phyloP scores from a whole-genome alignment of 2,329 filamentous ascomycete genomes.

The Xylaria sp. region DNA sequence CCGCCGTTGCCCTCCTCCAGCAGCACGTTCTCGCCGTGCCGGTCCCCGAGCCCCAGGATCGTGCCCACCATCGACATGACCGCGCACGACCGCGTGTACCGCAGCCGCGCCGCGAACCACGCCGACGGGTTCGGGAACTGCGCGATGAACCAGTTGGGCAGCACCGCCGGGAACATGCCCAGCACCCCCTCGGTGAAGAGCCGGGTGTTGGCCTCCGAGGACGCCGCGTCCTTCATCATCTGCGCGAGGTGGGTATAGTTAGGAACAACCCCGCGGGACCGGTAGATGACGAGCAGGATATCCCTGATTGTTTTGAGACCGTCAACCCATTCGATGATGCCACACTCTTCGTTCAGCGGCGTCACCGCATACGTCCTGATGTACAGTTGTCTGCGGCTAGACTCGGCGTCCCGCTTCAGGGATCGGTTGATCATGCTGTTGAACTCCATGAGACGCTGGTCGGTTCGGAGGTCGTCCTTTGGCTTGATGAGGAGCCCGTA shows the following conservation, averaged over 20 bases:
- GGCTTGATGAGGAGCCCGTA: slow-evolving; percentile 96
- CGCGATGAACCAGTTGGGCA: slow-evolving; percentile 94
- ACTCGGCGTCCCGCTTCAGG: slow-evolving; percentile 87
- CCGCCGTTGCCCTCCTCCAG: slow-evolving; percentile 93
- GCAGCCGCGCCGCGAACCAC: slow-evolving; percentile 87
- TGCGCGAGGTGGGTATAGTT: slow-evolving; percentile 70
- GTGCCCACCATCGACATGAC: slow-evolving; percentile 99
- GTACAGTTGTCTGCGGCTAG: slow-evolving; percentile 85
- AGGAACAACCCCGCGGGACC: slow-evolving; percentile 68
- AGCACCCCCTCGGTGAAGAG: slow-evolving; percentile 72
- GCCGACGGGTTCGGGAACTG: slow-evolving; percentile 90
- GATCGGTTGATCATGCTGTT: slow-evolving; percentile 97
- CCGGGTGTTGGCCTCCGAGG: slow-evolving; percentile 60
- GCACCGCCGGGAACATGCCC: slow-evolving; percentile 74
- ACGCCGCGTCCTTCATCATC: slow-evolving; percentile 65
- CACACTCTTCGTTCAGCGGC: slow-evolving; percentile 95
- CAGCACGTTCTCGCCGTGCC: slow-evolving; percentile 95
- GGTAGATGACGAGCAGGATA: slow-evolving; percentile 79
- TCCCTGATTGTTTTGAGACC: slow-evolving; percentile 93
- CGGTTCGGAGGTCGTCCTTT: slow-evolving; percentile 95
- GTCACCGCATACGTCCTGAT: slow-evolving; percentile 98
- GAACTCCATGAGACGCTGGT: slow-evolving; percentile 98
- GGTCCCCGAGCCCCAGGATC: slow-evolving; percentile 88
- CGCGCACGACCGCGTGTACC: slow-evolving; percentile 90
- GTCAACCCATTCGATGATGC: slow-evolving; percentile 98